A percentile compares a stretch with the other conserved stretches of the same genome.
These are phyloP conservation scores for Cladorrhinum samala DNA, from an alignment of 495 filamentous ascomycete genomes.

Conservation along the genomic window DNA sequence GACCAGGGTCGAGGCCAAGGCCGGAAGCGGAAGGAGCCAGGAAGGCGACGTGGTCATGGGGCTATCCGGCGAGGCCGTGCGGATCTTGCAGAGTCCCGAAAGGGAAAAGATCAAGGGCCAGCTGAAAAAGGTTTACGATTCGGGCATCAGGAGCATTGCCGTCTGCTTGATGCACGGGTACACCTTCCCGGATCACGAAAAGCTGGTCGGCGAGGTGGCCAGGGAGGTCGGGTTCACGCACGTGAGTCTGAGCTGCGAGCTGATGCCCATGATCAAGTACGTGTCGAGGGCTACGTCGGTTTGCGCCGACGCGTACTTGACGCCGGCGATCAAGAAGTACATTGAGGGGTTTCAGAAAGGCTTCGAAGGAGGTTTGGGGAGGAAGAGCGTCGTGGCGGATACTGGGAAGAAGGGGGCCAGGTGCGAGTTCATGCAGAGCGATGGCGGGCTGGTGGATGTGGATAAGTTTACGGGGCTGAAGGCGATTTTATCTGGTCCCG, in stretches of 20 bases:
- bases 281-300: conserved; percentile 85
- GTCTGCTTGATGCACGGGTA: conserved; percentile 80
- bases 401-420: conserved; percentile 52
- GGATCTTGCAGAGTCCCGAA: conserved; percentile 56
- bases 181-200: conserved; percentile 71
- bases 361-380: conserved; percentile 64
- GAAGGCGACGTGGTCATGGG: conserved; percentile 56
- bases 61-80: conserved; percentile 62
- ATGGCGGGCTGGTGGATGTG: conserved; percentile 74
- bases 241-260: conserved; percentile 65
- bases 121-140: conserved; percentile 53
- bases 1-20: conserved; percentile 43
- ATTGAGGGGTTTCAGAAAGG: conserved; percentile 80
- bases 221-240: conserved; percentile 68
- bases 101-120: conserved; percentile 46
- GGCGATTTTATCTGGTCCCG: conserved; percentile 74
- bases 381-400: conserved; percentile 55
- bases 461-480: conserved; percentile 67
- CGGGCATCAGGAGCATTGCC: conserved; percentile 63
- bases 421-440: conserved; percentile 85
- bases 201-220: conserved; percentile 60
- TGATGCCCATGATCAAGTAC: conserved; percentile 94
- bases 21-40: conserved; percentile 38
- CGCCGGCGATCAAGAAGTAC: conserved; percentile 92
- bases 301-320: conserved; percentile 93